Evolutionary conservation across 371 early-diverging fungal species (phyloP).

Genomic region (Smittium culicis): DNA sequence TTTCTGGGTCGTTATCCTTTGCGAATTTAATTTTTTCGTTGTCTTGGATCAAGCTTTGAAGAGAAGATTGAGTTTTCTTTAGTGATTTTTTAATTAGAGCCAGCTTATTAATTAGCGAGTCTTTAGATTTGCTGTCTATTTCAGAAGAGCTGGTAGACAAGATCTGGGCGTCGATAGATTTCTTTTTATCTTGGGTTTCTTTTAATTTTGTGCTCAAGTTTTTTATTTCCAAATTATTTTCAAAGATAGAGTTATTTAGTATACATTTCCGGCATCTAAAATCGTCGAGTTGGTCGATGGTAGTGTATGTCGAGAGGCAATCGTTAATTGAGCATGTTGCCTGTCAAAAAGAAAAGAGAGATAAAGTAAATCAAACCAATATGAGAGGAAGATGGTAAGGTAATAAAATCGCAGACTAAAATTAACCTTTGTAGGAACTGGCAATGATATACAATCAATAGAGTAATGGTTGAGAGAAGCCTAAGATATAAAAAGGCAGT

Average conservation of each 20-base stretch:
- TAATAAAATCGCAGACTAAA: neutral
- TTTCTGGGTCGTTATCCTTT: constrained; percentile 17
- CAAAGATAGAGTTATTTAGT: constrained; percentile 9
- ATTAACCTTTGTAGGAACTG: constrained; percentile 41
- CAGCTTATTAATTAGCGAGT: neutral
- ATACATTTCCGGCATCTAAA: constrained; percentile 37
- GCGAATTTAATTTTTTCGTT: constrained; percentile 16
- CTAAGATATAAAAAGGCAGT: constrained; percentile 13
- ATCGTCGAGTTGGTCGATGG: constrained; percentile 32
- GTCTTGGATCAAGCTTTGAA: constrained; percentile 10
- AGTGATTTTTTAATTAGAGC: constrained; percentile 11
- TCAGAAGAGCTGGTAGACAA: neutral
- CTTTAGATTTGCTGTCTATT: neutral
- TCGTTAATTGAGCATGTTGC: constrained; percentile 28
- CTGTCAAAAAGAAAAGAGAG: constrained; percentile 3
- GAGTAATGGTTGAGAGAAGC: constrained; percentile 46
- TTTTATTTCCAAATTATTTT: constrained; percentile 12
- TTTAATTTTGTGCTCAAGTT: constrained; percentile 13
- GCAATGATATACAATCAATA: constrained; percentile 53
- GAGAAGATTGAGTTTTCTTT: constrained; percentile 1
- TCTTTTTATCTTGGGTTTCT: neutral
- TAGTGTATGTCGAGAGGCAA: constrained; percentile 32
- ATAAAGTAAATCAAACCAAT: neutral
- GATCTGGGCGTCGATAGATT: neutral
- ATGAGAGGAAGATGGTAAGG: neutral